Base-by-base conservation (phyloP, 2,329 filamentous ascomycete genomes). In the Scytalidium sp. region DNA sequence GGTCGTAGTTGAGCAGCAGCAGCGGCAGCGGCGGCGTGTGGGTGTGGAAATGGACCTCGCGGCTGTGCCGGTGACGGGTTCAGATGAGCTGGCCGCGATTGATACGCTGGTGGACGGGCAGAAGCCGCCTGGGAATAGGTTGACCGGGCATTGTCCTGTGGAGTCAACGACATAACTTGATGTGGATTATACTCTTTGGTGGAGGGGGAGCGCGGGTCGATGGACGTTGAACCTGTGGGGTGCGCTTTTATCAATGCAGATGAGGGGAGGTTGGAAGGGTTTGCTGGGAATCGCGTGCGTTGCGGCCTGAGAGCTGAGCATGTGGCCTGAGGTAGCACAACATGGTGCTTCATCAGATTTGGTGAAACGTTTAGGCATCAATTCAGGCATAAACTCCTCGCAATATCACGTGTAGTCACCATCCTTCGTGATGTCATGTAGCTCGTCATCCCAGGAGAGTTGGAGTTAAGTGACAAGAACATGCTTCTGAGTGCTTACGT, bases 161-260 rank as follows among this genome's bases (percentile, higher is more conserved):
- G 56, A 46, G 62, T 56, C 46, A 61, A 50, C 45, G 61, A 63
- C 62, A 63, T 63, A n/a, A n/a, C n/a, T n/a, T n/a, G 32, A 36
- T 36, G 17, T 27, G 17, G 13, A 9, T 27, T 7, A 15, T 15
- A 36, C 17, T 9, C 17, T 36, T 36, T 36, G 7, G 32, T 36
- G 32, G 32, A 36, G 32, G 32, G 32, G 32, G 32, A 9, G 32
- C 32, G 13, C 32, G 32, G 32, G 32, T 36, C 32, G 32, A 36
- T 36, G 32, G 13, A 36, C 32, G 32, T 36, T 36, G 32, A 36
- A 36, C 11, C 32, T 36, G 32, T 36, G 32, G 32, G 32, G 32
- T 36, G 32, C 32, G 32, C 32, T 36, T 36, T 36, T 36, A 36
- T 36, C 32, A 36, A 36, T 29, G 13, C 32, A 36, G 32, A 36